phyloP scores from a whole-genome alignment of 768 basidiomycete species.

The Naganishia vishniacii region DNA sequence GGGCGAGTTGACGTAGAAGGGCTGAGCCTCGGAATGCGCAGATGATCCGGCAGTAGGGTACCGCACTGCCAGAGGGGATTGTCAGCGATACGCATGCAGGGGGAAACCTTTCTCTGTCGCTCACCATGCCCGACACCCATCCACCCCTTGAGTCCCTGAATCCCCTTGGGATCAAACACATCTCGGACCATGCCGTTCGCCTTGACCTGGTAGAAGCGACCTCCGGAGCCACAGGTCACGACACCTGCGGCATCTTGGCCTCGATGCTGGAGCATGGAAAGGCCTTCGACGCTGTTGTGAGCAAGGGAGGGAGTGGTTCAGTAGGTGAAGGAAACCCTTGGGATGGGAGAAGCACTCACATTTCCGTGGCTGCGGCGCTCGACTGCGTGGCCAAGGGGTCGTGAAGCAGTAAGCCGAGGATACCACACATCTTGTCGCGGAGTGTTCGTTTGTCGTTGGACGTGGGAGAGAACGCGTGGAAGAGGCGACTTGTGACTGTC shows the following conservation, averaged over 20 bases:
- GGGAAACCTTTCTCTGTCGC: slow-evolving; percentile 28
- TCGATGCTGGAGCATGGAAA: slow-evolving; percentile 89
- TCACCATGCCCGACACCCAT: slow-evolving; percentile 98
- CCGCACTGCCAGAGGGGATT: slow-evolving; percentile 59
- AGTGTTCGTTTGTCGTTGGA: slow-evolving; percentile 59
- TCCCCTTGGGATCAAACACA: slow-evolving; percentile 75
- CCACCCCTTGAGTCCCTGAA: slow-evolving; percentile 73
- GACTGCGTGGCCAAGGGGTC: slow-evolving; percentile 56
- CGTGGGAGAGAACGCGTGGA: not conserved
- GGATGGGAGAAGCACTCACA: slow-evolving; percentile 50
- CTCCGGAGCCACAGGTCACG: slow-evolving; percentile 90
- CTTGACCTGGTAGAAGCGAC: slow-evolving; percentile 95
- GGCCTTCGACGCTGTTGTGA: slow-evolving; percentile 60
- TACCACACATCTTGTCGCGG: slow-evolving; percentile 73
- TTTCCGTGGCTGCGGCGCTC: slow-evolving; percentile 73
- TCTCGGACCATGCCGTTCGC: slow-evolving; percentile 99
- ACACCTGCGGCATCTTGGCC: slow-evolving; percentile 98
- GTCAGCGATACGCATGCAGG: not conserved
- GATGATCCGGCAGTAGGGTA: slow-evolving; percentile 98
- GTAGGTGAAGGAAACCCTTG: too few relatives aligned
- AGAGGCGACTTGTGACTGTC: too few relatives aligned
- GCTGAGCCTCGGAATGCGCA: slow-evolving; percentile 93
- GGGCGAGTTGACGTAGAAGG: slow-evolving; percentile 99
- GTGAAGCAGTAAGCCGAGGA: slow-evolving; percentile 78
- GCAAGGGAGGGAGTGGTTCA: too few relatives aligned